Percentiles rank a stretch among this genome's conserved stretches.
These are phyloP conservation scores for Gremmenia infestans DNA, from an alignment of 2,329 filamentous ascomycete genomes.

Conservation along the genomic window DNA sequence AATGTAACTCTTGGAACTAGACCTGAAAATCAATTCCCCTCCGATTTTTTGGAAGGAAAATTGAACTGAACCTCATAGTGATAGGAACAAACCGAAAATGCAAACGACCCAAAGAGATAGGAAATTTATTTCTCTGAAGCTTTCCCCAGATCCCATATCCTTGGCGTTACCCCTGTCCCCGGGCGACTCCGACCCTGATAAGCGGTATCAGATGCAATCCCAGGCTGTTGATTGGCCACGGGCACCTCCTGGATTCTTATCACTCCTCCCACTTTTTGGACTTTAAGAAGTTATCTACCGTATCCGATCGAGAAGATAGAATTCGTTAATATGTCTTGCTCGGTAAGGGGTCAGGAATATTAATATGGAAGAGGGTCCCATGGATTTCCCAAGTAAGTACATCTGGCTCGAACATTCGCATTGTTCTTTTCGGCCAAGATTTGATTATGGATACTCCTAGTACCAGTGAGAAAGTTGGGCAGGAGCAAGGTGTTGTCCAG, in stretches of 20 bases:
- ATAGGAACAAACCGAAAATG: slow-evolving; percentile 8
- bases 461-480: slow-evolving; percentile 14
- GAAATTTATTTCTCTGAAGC: neutral
- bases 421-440: slow-evolving; percentile 3
- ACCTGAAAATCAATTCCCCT: neutral
- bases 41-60: neutral
- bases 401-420: slow-evolving; percentile 1
- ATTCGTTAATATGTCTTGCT: neutral
- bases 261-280: slow-evolving; percentile 7
- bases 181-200: slow-evolving; percentile 19
- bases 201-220: slow-evolving; percentile 16
- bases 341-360: slow-evolving; percentile 3
- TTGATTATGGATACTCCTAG: slow-evolving; percentile 13
- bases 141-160: slow-evolving; percentile 3
- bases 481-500: slow-evolving; percentile 13
- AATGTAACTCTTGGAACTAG: neutral
- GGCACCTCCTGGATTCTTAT: slow-evolving; percentile 17
- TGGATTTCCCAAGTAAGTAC: neutral
- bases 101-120: neutral
- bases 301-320: neutral
- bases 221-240: slow-evolving; percentile 13
- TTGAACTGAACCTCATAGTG: neutral
- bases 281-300: neutral
- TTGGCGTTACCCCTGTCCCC: neutral
- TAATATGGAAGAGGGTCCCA: slow-evolving; percentile 3